Percentiles rank a stretch among this genome's conserved stretches.
phyloP scores from a whole-genome alignment of 169 alveolate species.

The Plasmodium reichenowi region DNA sequence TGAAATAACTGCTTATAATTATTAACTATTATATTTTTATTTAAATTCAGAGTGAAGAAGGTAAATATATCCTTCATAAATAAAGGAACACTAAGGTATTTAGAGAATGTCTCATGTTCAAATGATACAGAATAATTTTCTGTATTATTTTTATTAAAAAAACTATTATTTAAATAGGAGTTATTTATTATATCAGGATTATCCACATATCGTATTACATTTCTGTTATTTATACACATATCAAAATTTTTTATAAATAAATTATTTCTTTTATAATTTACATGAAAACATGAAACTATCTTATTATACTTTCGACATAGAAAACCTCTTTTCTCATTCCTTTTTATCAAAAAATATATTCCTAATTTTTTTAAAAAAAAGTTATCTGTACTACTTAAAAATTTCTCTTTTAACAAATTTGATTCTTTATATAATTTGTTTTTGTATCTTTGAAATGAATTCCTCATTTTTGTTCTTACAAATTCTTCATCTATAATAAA shows the following conservation, averaged over 20 bases:
- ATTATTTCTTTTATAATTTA: constrained; percentile 7
- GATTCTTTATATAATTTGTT: constrained; percentile 8
- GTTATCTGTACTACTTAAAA: constrained; percentile 37
- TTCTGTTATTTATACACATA: constrained; percentile 20
- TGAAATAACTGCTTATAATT: constrained; percentile 45
- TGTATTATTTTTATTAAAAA: constrained; percentile 35
- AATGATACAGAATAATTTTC: constrained; percentile 57
- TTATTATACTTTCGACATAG: constrained; percentile 29
- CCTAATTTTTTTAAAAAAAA: constrained; percentile 63
- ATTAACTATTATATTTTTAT: constrained; percentile 42
- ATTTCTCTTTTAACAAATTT: constrained; percentile 30
- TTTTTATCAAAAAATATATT: constrained; percentile 68
- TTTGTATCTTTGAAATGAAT: constrained; percentile 15
- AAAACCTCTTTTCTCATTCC: constrained; percentile 16
- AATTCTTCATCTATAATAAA: constrained; percentile 73
- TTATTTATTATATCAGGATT: constrained; percentile 47
- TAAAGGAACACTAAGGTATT: constrained; percentile 63
- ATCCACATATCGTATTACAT: constrained; percentile 6
- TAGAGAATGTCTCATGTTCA: constrained; percentile 44
- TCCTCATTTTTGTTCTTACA: constrained; percentile 73
- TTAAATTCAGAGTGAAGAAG: constrained; percentile 61
- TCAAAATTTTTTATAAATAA: constrained; percentile 32
- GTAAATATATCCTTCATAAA: constrained; percentile 75
- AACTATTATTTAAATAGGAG: constrained; percentile 48
- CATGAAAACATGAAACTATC: constrained; percentile 13